A percentile compares a stretch with the other conserved stretches of the same genome.
These are phyloP conservation scores for Cladosporium sp. DNA, from an alignment of 2,329 filamentous ascomycete genomes.

Conservation along the genomic window DNA sequence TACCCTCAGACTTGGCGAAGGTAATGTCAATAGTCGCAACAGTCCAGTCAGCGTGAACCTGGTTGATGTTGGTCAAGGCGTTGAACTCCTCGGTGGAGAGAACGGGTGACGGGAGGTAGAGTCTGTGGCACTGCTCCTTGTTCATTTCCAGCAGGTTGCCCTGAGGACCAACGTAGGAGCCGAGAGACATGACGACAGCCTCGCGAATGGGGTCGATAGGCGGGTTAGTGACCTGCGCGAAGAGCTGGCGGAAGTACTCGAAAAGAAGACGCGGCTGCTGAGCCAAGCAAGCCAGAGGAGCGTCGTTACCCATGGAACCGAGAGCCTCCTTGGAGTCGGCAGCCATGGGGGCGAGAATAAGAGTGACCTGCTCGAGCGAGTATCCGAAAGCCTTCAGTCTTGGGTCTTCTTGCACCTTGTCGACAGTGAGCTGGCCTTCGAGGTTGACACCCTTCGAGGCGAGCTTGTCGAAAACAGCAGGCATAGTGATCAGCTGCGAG, in stretches of 20 bases:
- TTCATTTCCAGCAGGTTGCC: conserved; percentile 95
- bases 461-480: conserved; percentile 64
- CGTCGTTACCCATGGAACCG: conserved; percentile 97
- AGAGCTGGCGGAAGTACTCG: conserved; percentile 96
- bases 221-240: conserved; percentile 96
- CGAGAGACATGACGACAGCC: conserved; percentile 96
- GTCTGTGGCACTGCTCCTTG: conserved; percentile 75
- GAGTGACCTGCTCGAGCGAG: conserved; percentile 88
- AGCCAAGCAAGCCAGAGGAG: conserved; percentile 85
- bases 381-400: conserved; percentile 85
- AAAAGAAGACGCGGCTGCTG: conserved; percentile 81
- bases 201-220: conserved; percentile 96
- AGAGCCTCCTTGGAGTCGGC: conserved; percentile 95
- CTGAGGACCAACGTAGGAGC: conserved; percentile 93
- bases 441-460: conserved; percentile 58
- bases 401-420: conserved; percentile 75
- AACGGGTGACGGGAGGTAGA: conserved; percentile 83
- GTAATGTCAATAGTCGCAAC: conserved; percentile 89
- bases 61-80: conserved; percentile 70
- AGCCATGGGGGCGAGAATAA: conserved; percentile 91
- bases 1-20: conserved; percentile 79
- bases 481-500: conserved; percentile 75
- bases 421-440: conserved; percentile 60
- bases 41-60: conserved; percentile 72
- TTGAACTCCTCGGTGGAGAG: conserved; percentile 89